Evolutionary conservation across 202 grass and related monocot species (phyloP), one percentile per base, ranked within the genome.

Genomic region (Hordeum pubiflorum): DNA sequence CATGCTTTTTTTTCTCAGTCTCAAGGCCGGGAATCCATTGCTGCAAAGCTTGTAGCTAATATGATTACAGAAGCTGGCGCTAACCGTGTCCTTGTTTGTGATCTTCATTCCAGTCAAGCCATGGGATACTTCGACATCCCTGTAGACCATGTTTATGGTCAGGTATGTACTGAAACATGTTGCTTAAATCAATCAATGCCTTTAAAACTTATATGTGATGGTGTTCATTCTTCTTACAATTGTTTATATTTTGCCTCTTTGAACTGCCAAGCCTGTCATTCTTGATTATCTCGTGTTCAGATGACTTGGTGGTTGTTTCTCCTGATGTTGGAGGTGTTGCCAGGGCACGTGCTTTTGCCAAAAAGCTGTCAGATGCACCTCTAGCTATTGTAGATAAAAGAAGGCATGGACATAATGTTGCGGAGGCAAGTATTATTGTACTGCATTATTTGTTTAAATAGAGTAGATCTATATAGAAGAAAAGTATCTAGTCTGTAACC

Each of bases 21-120:
- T 85, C 92, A 98, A 89, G 95, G 92, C 21, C 86, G 92, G 86
- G 95, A 98, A 88, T 98, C 95, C 69, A 98, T 98, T 86, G 95
- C 95, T 24, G 95, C 90, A 64, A 98, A 98, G 62, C 95, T 98
- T 89, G 95, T 98, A 81, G 90, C 95, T 55, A 98, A 98, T 80
- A 94, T 98, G 90, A 98, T 98, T 72, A 98, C 95, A 26, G 95
- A 98, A 93, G 92, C 95, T 84, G 95, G 95, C 83, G 95, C 95
- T 1, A 93, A 98, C 63, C 92, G 92, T 84, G 95, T 98, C 66
- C 92, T 94, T 75, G 82, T 91, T 27, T 94, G 95, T 86, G 95
- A 98, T 78, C 90, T 98, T 85, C 95, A 98, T 90, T 98, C 95
- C 20, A 93, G 95, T 81, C 95, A 98, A 81, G 93, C 95, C 33